Evolutionary conservation across 228 moss, liverwort and hornwort species (phyloP).

Genomic region (Sphagnum magellanicum): DNA sequence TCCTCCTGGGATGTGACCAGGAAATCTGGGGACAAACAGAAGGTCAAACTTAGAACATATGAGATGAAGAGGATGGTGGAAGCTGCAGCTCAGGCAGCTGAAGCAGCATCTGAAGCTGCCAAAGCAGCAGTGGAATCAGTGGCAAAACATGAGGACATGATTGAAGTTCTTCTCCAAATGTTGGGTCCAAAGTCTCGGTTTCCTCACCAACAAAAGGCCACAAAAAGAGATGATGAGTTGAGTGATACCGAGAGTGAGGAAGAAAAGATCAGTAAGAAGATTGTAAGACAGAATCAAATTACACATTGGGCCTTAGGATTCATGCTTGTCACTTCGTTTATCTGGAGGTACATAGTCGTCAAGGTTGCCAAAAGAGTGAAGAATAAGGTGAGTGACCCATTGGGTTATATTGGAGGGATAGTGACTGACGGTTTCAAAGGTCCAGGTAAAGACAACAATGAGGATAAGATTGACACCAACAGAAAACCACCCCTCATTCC

Average conservation of each 20-base stretch:
- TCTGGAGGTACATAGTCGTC: slow-evolving; percentile 77
- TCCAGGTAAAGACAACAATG: slow-evolving; percentile 15
- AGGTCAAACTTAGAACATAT: slow-evolving; percentile 17
- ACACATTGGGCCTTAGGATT: slow-evolving; percentile 82
- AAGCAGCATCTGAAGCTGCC: slow-evolving; percentile 64
- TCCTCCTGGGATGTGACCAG: slow-evolving; percentile 18
- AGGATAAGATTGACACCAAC: not conserved
- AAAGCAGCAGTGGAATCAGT: slow-evolving; percentile 39
- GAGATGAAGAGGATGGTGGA: slow-evolving; percentile 50
- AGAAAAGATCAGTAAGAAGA: slow-evolving; percentile 45
- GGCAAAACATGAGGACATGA: slow-evolving; percentile 50
- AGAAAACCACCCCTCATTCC: slow-evolving; percentile 15
- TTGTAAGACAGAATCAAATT: slow-evolving; percentile 54
- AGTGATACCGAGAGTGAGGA: slow-evolving; percentile 16
- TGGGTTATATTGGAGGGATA: slow-evolving; percentile 51
- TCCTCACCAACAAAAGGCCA: not conserved
- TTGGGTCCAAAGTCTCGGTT: not conserved
- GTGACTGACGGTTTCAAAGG: slow-evolving; percentile 42
- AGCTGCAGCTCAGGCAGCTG: slow-evolving; percentile 63
- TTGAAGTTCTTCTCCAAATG: slow-evolving; percentile 43
- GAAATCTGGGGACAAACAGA: slow-evolving; percentile 29
- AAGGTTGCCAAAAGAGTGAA: slow-evolving; percentile 56
- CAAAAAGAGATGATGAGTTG: slow-evolving; percentile 13
- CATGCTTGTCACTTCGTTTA: slow-evolving; percentile 65
- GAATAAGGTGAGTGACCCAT: slow-evolving; percentile 59